A percentile compares a stretch with the other conserved stretches of the same genome.
Conservation (phyloP, 164 flowering plant genomes). For the Vitis riparia region DNA sequence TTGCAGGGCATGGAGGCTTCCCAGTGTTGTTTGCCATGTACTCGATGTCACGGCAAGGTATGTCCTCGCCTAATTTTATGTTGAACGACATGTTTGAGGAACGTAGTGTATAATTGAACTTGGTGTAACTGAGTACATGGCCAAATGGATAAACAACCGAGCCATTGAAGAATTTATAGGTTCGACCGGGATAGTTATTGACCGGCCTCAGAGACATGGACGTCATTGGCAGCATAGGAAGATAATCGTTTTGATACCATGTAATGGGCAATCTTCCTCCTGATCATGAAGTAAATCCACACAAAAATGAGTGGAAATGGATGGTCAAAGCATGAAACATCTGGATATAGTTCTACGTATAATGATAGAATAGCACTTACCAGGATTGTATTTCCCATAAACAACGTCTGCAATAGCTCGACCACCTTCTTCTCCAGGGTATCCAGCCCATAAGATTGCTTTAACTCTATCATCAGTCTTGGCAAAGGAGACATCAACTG, state of each 20-base stretch:
- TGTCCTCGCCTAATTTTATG: conserved; percentile 4
- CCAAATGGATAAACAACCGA: conserved; percentile 36
- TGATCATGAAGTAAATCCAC: neutral
- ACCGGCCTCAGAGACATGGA: conserved; percentile 38
- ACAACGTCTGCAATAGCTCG: conserved; percentile 27
- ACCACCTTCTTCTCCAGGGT: conserved; percentile 38
- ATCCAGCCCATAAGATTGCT: conserved; percentile 36
- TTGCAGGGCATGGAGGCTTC: conserved; percentile 14
- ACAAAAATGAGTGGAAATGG: too few species aligned
- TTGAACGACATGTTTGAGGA: conserved; percentile 8
- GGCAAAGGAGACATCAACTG: conserved; percentile 25
- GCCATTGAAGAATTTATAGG: conserved; percentile 49
- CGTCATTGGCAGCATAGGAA: conserved; percentile 35
- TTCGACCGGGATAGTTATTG: conserved; percentile 45
- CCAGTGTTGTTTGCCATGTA: neutral
- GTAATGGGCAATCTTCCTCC: conserved; percentile 21
- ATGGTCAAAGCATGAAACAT: too few species aligned
- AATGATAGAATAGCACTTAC: neutral
- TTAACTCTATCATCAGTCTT: conserved; percentile 6
- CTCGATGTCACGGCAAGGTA: conserved; percentile 5
- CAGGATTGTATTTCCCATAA: conserved; percentile 27
- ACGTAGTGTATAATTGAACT: conserved; percentile 17
- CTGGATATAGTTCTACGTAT: too few species aligned
- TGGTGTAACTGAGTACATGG: conserved; percentile 42
- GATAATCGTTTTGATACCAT: conserved; percentile 6